These are phyloP conservation scores for Sphaerobolus stellatus DNA, from an alignment of 1,284 basidiomycete species.

Conservation along the genomic window DNA sequence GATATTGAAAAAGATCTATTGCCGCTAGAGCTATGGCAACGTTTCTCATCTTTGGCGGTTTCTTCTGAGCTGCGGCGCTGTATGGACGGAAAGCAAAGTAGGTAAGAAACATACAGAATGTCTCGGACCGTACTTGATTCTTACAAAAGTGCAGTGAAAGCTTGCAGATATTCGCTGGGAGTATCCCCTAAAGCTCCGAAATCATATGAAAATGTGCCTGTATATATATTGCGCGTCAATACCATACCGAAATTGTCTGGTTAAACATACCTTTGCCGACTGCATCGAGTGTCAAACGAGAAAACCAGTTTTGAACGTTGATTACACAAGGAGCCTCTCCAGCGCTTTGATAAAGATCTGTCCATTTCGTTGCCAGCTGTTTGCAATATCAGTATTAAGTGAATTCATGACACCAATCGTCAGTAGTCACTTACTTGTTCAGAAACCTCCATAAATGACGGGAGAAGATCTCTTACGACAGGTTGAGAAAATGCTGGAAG, in stretches of 20 bases:
- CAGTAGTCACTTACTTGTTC: slow-evolving; percentile 38
- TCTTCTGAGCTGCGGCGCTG: slow-evolving; percentile 14
- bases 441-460: slow-evolving; percentile 48
- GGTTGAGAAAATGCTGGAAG: slow-evolving; percentile 44
- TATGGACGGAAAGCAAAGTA: not conserved
- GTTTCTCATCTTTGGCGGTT: not conserved
- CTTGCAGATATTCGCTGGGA: slow-evolving; percentile 27
- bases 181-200: slow-evolving; percentile 29
- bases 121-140: not conserved
- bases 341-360: slow-evolving; percentile 35
- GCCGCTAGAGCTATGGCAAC: slow-evolving; percentile 6
- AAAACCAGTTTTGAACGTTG: slow-evolving; percentile 36
- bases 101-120: not conserved
- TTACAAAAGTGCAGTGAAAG: slow-evolving; percentile 33
- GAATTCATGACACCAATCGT: slow-evolving; percentile 7
- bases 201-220: slow-evolving; percentile 35
- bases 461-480: slow-evolving; percentile 48
- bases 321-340: slow-evolving; percentile 33
- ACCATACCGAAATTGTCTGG: not conserved
- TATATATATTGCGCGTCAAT: slow-evolving; percentile 2
- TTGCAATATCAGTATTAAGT: not conserved
- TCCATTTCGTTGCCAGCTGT: slow-evolving; percentile 49
- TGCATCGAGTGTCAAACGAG: slow-evolving; percentile 33
- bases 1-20: slow-evolving; percentile 21
- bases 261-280: slow-evolving; percentile 23